These are phyloP conservation scores for Craterostigma plantagineum DNA, from an alignment of 257 asterid species.

Conservation along the genomic window DNA sequence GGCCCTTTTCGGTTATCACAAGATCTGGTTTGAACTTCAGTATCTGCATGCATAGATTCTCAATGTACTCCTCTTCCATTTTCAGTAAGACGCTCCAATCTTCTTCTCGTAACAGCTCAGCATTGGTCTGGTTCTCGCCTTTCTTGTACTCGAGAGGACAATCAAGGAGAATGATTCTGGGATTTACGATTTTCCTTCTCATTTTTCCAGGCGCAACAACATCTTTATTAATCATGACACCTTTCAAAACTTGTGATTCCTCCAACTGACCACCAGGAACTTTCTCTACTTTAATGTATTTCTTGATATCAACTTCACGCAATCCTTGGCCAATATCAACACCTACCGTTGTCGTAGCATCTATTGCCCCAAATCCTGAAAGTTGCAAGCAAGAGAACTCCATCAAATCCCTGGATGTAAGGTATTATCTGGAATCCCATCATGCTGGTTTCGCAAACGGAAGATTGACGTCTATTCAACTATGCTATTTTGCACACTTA, in stretches of 20 bases:
- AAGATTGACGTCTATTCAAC: background rate
- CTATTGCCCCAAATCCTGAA: conserved; percentile 81
- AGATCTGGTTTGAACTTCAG: conserved; percentile 77
- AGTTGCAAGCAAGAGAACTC: conserved; percentile 9
- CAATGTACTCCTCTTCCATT: conserved; percentile 92
- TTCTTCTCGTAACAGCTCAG: conserved; percentile 81
- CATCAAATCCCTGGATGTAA: too few relatives aligned
- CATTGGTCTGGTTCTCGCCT: conserved; percentile 96
- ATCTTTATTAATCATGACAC: conserved; percentile 92
- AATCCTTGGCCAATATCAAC: conserved; percentile 83
- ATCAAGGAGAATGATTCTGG: conserved; percentile 87
- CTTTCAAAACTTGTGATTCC: conserved; percentile 74
- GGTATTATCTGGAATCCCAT: too few relatives aligned
- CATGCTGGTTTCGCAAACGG: background rate
- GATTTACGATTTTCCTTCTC: conserved; percentile 73
- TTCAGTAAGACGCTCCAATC: conserved; percentile 84
- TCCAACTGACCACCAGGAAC: conserved; percentile 94
- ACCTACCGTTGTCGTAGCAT: conserved; percentile 76
- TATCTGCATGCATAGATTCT: conserved; percentile 53
- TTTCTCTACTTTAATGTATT: conserved; percentile 90
- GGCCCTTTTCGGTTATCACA: conserved; percentile 83
- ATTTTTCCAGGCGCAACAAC: conserved; percentile 98
- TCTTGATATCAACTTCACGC: conserved; percentile 89
- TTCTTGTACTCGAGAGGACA: conserved; percentile 93
- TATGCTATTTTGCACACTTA: conserved; percentile 26